A percentile compares a stretch with the other conserved stretches of the same genome.
Evolutionary conservation across 768 basidiomycete species (phyloP).

Genomic region (Hericium erinaceus): DNA sequence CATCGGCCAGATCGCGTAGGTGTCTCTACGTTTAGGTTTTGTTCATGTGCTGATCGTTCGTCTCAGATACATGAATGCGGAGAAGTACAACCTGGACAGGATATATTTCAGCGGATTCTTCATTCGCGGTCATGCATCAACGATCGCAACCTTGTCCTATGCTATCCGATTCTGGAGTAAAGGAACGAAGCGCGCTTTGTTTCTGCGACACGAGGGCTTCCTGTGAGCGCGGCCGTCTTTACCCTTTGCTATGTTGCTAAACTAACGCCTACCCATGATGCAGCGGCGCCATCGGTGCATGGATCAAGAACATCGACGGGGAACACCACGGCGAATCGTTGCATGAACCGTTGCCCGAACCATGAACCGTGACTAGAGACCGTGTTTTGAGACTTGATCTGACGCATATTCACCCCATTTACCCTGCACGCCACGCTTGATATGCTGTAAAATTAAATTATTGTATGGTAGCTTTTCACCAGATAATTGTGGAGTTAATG

Average conservation of each 20-base stretch:
- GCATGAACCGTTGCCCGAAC: too few relatives aligned
- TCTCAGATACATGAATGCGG: slow-evolving; percentile 96
- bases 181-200: slow-evolving; percentile 91
- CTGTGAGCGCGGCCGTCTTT: slow-evolving; percentile 46
- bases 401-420: background rate
- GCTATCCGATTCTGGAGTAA: slow-evolving; percentile 99
- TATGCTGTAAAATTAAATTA: background rate
- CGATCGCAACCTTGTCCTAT: slow-evolving; percentile 94
- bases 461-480: background rate
- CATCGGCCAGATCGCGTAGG: slow-evolving; percentile 99
- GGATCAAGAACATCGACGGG: slow-evolving; percentile 90
- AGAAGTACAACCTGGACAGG: slow-evolving; percentile 91
- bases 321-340: slow-evolving; percentile 6
- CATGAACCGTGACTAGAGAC: too few relatives aligned
- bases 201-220: slow-evolving; percentile 97
- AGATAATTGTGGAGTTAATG: too few relatives aligned
- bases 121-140: slow-evolving; percentile 95
- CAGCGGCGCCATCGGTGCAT: slow-evolving; percentile 92
- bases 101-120: slow-evolving; percentile 99
- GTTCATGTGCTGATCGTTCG: background rate
- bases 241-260: slow-evolving; percentile 1
- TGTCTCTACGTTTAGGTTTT: slow-evolving; percentile 16
- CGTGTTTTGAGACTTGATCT: too few relatives aligned
- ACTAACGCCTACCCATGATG: slow-evolving; percentile 6
- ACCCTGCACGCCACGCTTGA: background rate